These are phyloP conservation scores for Ilyonectria destructans DNA, from an alignment of 2,329 filamentous ascomycete species.

Conservation along the genomic window DNA sequence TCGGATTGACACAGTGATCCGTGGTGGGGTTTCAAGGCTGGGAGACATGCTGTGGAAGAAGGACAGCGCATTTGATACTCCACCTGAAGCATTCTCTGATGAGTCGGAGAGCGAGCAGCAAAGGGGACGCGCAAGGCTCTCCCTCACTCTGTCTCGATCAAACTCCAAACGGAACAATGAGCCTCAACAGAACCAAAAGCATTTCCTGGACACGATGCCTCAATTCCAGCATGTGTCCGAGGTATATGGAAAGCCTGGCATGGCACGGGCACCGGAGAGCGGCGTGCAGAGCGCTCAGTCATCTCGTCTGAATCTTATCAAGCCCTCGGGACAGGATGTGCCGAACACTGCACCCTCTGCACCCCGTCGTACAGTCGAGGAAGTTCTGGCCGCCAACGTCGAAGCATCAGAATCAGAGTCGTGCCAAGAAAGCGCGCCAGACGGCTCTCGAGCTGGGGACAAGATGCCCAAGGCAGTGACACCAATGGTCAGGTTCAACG, in stretches of 20 bases:
- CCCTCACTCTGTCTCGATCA: constrained; percentile 55
- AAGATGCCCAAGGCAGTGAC: constrained; percentile 56
- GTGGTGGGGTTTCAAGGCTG: constrained; percentile 70
- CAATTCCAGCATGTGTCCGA: constrained; percentile 61
- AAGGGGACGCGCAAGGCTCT: constrained; percentile 58
- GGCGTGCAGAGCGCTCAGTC: constrained; percentile 57
- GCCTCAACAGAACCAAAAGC: constrained; percentile 56
- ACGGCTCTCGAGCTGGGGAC: constrained; percentile 53
- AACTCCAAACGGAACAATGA: constrained; percentile 53
- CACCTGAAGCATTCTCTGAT: constrained; percentile 60
- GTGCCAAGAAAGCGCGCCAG: constrained; percentile 48
- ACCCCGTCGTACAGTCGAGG: constrained; percentile 51
- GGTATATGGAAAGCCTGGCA: constrained; percentile 34
- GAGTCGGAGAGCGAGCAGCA: constrained; percentile 65
- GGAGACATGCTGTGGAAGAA: constrained; percentile 73
- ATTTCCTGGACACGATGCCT: constrained; percentile 69
- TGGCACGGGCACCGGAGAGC: constrained; percentile 33
- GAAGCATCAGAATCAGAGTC: constrained; percentile 61
- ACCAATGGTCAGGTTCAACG: constrained; percentile 47
- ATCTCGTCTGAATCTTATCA: constrained; percentile 64
- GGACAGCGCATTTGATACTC: constrained; percentile 57
- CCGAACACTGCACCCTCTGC: constrained; percentile 59
- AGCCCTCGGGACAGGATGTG: constrained; percentile 66
- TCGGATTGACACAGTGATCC: constrained; percentile 81
- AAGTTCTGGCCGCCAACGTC: constrained; percentile 45